These are phyloP conservation scores for Keqinozyma sinolaborantium DNA, from an alignment of 1,139 yeast genomes.

Conservation along the genomic window DNA sequence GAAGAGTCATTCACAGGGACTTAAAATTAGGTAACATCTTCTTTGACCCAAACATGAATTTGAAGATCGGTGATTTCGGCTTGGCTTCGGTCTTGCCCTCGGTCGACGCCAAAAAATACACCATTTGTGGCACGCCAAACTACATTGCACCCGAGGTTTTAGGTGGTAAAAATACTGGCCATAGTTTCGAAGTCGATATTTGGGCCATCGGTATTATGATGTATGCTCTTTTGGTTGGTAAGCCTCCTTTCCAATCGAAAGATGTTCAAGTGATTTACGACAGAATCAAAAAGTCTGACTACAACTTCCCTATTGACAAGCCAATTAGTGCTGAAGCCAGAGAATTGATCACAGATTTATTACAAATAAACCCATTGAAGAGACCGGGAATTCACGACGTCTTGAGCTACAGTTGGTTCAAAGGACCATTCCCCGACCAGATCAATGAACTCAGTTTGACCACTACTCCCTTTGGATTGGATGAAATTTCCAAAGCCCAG, in stretches of 20 bases:
- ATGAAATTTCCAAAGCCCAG: conserved; percentile 52
- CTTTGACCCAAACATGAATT: conserved; percentile 87
- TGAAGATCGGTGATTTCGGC: conserved; percentile 96
- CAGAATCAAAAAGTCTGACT: conserved; percentile 82
- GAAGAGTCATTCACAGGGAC: conserved; percentile 95
- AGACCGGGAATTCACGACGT: conserved; percentile 83
- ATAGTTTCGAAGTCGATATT: conserved; percentile 89
- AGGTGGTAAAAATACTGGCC: conserved; percentile 73
- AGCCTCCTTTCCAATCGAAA: conserved; percentile 96
- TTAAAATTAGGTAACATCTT: conserved; percentile 92
- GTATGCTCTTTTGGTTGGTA: conserved; percentile 85
- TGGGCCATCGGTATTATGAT: conserved; percentile 98
- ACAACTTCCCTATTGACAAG: conserved; percentile 72
- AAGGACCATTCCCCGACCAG: conserved; percentile 77
- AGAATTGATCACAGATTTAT: conserved; percentile 64
- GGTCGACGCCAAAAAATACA: conserved; percentile 69
- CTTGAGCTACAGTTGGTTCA: conserved; percentile 79
- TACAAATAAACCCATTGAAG: conserved; percentile 72
- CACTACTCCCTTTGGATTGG: conserved; percentile 56
- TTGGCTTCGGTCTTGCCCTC: conserved; percentile 83
- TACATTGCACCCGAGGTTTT: conserved; percentile 97
- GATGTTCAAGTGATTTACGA: conserved; percentile 93
- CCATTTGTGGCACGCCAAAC: conserved; percentile 97
- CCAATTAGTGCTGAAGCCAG: conserved; percentile 71
- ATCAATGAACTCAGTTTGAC: conserved; percentile 62